Conservation (phyloP, 768 basidiomycete species). For the Kwoniella botswanensis region DNA sequence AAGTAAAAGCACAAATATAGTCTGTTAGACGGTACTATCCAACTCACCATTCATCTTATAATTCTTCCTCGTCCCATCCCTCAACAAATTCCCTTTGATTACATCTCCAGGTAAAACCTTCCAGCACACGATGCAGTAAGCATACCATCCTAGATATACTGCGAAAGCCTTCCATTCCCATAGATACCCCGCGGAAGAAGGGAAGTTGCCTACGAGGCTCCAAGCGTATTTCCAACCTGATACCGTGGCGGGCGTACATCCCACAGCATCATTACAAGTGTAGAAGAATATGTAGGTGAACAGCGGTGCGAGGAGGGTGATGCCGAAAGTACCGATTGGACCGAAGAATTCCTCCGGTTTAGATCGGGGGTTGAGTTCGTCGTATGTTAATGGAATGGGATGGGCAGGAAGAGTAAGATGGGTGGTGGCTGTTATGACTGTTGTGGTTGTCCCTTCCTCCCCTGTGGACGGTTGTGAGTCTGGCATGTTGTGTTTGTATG, state of each 20-base stretch:
- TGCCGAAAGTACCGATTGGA: conserved; percentile 40
- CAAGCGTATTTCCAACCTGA: conserved; percentile 35
- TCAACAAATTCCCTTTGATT: conserved; percentile 71
- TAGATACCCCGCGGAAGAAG: conserved; percentile 62
- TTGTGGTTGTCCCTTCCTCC: conserved; percentile 41
- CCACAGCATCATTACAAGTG: conserved; percentile 53
- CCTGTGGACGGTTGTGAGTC: conserved; percentile 9
- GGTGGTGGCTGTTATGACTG: conserved; percentile 53
- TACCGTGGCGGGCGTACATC: conserved; percentile 48
- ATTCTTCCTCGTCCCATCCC: conserved; percentile 74
- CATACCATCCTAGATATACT: conserved; percentile 87
- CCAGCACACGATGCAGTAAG: conserved; percentile 84
- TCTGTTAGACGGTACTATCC: background rate
- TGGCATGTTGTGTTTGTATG: background rate
- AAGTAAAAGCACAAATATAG: background rate
- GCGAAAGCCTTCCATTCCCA: conserved; percentile 81
- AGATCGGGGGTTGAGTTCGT: conserved; percentile 52
- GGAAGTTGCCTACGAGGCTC: conserved; percentile 41
- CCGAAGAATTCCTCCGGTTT: conserved; percentile 55
- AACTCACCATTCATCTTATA: conserved; percentile 92
- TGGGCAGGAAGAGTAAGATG: conserved; percentile 51
- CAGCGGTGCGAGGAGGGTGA: conserved; percentile 49
- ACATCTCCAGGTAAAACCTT: conserved; percentile 73
- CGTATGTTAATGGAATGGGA: conserved; percentile 50
- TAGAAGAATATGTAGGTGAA: conserved; percentile 54